Base-by-base conservation (phyloP, 805 yeast genomes). In the Candida berthetii region DNA sequence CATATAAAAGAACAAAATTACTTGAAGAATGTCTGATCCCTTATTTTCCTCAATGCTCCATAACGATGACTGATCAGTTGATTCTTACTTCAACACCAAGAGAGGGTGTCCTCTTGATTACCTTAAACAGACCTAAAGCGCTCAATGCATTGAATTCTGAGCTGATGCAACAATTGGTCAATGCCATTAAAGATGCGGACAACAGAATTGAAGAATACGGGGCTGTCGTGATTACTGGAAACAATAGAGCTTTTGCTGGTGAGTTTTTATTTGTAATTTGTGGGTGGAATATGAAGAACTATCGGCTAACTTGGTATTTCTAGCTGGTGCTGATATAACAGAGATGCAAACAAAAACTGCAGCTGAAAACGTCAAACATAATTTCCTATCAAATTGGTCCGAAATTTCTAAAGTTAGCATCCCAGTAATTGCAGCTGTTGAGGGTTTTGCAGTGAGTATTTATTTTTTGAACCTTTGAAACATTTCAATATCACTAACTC, bases 241-340 rank as follows among this genome's bases (percentile, higher is more conserved):
- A 55, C 33, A 64, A 64, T 42, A 57, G 53, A 44, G 78, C 76
- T 3, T 74, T 74, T 48, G 78, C 79, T 11, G 34, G 59, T 37
- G 33, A 28, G 40, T 20, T 15, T 14, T 22, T 7, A 22, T 22
- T 22, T 7, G 24, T 22, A 22, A 22, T 8, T 8, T 24, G 31
- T 25, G 17, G n/a, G n/a, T n/a, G n/a, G n/a, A n/a, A n/a, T n/a
- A n/a, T n/a, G n/a, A n/a, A n/a, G n/a, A n/a, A n/a, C n/a, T n/a
- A n/a, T n/a, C n/a, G n/a, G n/a, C n/a, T n/a, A 10, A 14, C 22
- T 22, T 22, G 24, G 24, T 22, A 25, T 3, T 37, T 28, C 53
- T 58, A 36, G 77, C 79, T 8, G 79, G 79, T 15, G 79, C 79
- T 11, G 79, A 74, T 48, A 74, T 74, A 58, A 71, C 71, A 54